A percentile compares a stretch with the other conserved stretches of the same genome.
Conservation (phyloP, 202 grass and related monocot genomes). For the Zoysia matrella region DNA sequence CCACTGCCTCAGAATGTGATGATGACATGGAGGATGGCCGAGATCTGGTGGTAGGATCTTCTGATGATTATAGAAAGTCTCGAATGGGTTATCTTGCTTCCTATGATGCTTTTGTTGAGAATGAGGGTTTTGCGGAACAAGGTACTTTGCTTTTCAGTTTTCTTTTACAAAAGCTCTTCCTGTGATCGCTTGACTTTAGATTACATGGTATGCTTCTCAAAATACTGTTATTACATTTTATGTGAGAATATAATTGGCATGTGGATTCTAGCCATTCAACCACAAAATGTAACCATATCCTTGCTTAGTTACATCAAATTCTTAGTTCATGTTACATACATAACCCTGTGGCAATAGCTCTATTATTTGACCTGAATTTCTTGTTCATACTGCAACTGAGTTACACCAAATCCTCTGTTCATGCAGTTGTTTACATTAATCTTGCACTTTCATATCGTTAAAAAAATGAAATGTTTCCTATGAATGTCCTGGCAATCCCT, state of each 20-base stretch:
- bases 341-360: neutral
- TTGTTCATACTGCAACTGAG: neutral
- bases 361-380: constrained; percentile 1
- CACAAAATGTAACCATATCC: constrained; percentile 18
- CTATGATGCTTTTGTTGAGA: constrained; percentile 82
- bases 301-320: constrained; percentile 8
- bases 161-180: constrained; percentile 3
- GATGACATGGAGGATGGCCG: constrained; percentile 75
- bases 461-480: constrained; percentile 1
- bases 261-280: constrained; percentile 8
- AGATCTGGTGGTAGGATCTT: constrained; percentile 62
- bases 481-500: neutral
- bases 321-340: neutral
- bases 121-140: constrained; percentile 79
- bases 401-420: neutral
- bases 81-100: constrained; percentile 77
- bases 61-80: constrained; percentile 85
- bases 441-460: neutral
- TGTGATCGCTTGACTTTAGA: neutral
- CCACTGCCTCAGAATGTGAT: constrained; percentile 95
- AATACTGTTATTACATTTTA: neutral
- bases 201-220: constrained; percentile 25
- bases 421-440: constrained; percentile 35
- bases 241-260: neutral
- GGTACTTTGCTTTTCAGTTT: constrained; percentile 50